Conservation (phyloP, 1,284 basidiomycete species). For the Leccinum angustisporum region DNA sequence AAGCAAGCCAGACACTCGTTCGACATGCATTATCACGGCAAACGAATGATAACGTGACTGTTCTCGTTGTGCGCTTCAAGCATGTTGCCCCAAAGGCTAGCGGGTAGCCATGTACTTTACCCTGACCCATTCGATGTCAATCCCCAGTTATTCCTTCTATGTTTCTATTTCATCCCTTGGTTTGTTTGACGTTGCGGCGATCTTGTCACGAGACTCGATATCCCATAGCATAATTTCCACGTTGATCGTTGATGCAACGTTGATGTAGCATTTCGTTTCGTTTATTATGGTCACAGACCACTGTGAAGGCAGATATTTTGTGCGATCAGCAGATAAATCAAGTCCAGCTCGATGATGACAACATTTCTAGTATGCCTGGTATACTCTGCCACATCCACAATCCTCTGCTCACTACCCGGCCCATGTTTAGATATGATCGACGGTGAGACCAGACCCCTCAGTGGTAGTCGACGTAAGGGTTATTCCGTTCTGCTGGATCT, state of each 20-base stretch:
- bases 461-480: slow-evolving; percentile 14
- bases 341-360: not conserved
- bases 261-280: slow-evolving; percentile 7
- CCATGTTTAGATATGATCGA: slow-evolving; percentile 7
- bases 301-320: not conserved
- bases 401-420: not conserved
- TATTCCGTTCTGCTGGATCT: slow-evolving; percentile 18
- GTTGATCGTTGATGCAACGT: slow-evolving; percentile 10
- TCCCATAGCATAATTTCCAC: slow-evolving; percentile 2
- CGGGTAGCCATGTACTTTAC: slow-evolving; percentile 17
- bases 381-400: not conserved
- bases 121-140: not conserved
- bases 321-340: not conserved
- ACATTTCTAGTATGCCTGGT: not conserved
- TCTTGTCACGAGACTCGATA: slow-evolving; percentile 11
- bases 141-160: not conserved
- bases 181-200: not conserved
- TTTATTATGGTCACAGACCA: not conserved
- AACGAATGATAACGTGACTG: slow-evolving; percentile 91
- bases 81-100: slow-evolving; percentile 11
- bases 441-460: slow-evolving; percentile 1
- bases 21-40: slow-evolving; percentile 86
- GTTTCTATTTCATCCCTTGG: slow-evolving; percentile 9
- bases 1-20: slow-evolving; percentile 77
- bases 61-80: slow-evolving; percentile 73